Evolutionary conservation across 2,329 filamentous ascomycete species (phyloP), one percentile per base, ranked within the genome.

Genomic region (Aspergillaceae sp.): DNA sequence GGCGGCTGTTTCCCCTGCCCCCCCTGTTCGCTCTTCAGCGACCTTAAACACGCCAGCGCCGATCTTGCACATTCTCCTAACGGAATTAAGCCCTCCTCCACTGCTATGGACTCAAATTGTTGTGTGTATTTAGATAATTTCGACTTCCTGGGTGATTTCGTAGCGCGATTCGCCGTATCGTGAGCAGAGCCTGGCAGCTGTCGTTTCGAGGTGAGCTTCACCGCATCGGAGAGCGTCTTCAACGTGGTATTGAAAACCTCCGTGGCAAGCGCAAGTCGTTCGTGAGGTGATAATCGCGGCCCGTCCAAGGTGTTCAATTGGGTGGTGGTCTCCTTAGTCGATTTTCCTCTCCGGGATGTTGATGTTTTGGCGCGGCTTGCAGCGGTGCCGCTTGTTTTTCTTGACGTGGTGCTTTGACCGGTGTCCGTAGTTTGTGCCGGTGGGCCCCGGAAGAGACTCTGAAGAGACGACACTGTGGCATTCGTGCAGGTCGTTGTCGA

Each of bases 401-500:
- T 64, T 6, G 58, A 35, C 51, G 57, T 47, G 54, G 59, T 27
- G 50, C 40, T 33, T 48, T 48, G 4, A 38, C 52, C 45, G 36
- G 47, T 49, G 43, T 58, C 55, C 36, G 48, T 48, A 30, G 62
- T 62, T 34, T 51, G 10, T 11, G 43, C 37, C 26, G 49, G 45
- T 28, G 58, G 27, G 29, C 54, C 53, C 49, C 64, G 60, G 46
- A 71, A 62, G 40, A 71, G 62, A 43, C 58, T 60, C 55, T 68
- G 64, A 51, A 70, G 61, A 43, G 65, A 61, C 46, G 60, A 55
- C 43, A 70, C 61, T 9, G 67, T 71, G 41, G 61, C 59, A 48
- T 60, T 56, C 38, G 76, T 78, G 63, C 78, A 82, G 54, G 72
- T 79, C 41, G 74, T 65, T 8, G 71, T 70, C 45, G 74, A 77